Conservation (phyloP, 2,329 filamentous ascomycete species). For the Alternaria burnsii region DNA sequence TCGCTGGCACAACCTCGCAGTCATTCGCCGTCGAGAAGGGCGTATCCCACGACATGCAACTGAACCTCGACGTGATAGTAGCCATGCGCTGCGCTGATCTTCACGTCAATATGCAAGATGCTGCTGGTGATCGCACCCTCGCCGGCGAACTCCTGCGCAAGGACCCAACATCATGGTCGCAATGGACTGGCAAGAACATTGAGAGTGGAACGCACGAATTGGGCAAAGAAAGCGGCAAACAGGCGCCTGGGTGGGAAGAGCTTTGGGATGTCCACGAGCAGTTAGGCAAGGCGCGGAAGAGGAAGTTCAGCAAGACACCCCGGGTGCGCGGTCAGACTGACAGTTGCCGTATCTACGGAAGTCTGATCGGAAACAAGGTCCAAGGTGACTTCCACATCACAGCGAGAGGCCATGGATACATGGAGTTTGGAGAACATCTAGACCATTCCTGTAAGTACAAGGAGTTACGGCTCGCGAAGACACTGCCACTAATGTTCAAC, state of each 20-base stretch:
- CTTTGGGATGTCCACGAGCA: conserved; percentile 95
- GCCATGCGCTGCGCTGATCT: conserved; percentile 86
- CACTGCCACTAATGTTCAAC: conserved; percentile 17
- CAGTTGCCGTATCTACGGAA: conserved; percentile 89
- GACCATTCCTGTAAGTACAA: conserved; percentile 75
- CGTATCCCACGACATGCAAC: conserved; percentile 84
- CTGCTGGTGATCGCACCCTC: conserved; percentile 88
- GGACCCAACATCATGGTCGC: conserved; percentile 80
- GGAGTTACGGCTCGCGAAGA: not conserved
- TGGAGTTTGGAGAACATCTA: conserved; percentile 79
- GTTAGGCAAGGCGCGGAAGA: conserved; percentile 74
- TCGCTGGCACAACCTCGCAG: conserved; percentile 82
- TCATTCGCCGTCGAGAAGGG: conserved; percentile 95
- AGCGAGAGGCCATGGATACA: conserved; percentile 92
- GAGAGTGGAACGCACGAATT: conserved; percentile 58
- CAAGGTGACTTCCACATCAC: conserved; percentile 99
- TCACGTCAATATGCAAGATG: conserved; percentile 98
- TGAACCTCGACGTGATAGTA: conserved; percentile 95
- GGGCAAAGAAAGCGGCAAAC: conserved; percentile 51
- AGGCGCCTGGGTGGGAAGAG: conserved; percentile 58
- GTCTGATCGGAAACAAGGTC: conserved; percentile 91
- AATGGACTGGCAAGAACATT: conserved; percentile 79
- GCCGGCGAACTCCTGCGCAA: conserved; percentile 77
- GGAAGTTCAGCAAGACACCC: conserved; percentile 77
- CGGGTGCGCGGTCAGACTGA: conserved; percentile 67